These are phyloP conservation scores for Dorcoceras hygrometricum DNA, from an alignment of 257 asterid species.

Conservation along the genomic window DNA sequence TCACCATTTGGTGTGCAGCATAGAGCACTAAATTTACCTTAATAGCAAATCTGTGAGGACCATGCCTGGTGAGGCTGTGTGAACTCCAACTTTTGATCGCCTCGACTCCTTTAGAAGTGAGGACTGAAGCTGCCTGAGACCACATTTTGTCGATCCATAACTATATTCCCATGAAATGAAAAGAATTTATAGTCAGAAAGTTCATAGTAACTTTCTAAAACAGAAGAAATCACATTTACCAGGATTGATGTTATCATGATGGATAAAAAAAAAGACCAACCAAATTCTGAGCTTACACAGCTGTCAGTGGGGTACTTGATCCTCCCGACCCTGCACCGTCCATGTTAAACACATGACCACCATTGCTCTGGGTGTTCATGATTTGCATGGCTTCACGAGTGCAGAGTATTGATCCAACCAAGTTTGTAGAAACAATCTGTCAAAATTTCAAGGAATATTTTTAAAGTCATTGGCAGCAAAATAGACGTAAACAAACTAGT, in stretches of 20 bases:
- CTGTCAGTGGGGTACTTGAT: conserved; percentile 95
- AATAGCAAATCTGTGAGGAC: conserved; percentile 87
- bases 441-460: conserved; percentile 21
- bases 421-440: conserved; percentile 92
- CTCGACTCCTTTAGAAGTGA: conserved; percentile 84
- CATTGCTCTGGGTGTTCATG: conserved; percentile 63
- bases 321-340: conserved; percentile 99
- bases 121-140: conserved; percentile 94
- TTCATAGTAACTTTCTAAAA: not conserved
- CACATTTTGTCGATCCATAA: conserved; percentile 97
- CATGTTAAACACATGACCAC: conserved; percentile 96
- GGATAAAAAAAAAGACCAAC: not conserved
- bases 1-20: not conserved
- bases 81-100: conserved; percentile 80
- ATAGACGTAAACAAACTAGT: not conserved
- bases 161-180: conserved; percentile 35
- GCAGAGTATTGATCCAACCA: conserved; percentile 93
- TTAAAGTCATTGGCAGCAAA: conserved; percentile 12
- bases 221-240: not conserved
- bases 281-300: conserved; percentile 63
- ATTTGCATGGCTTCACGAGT: conserved; percentile 80
- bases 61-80: conserved; percentile 99
- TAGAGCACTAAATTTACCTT: conserved; percentile 48
- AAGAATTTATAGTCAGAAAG: conserved; percentile 16
- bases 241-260: conserved; percentile 19